Percentiles rank a stretch among this genome's conserved stretches.
Evolutionary conservation across 495 filamentous ascomycete species (phyloP).

Genomic region (Pyronema omphalodes): DNA sequence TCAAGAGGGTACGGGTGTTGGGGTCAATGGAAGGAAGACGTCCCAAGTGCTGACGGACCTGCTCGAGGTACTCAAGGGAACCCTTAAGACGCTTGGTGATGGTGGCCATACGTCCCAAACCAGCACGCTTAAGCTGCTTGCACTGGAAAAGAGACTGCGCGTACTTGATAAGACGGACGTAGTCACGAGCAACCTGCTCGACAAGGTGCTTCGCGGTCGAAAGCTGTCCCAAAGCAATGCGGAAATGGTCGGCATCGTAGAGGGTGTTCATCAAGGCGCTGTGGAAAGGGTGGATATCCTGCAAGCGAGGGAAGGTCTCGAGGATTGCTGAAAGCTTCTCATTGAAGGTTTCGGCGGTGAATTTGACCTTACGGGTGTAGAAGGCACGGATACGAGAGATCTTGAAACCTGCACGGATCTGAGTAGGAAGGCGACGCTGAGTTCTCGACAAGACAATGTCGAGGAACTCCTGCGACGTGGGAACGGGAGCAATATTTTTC

Average conservation of each 20-base stretch:
- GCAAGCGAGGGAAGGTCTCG: constrained; percentile 79
- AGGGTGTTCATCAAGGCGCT: constrained; percentile 69
- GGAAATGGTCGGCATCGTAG: constrained; percentile 96
- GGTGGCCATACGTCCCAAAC: constrained; percentile 87
- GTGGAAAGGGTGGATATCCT: constrained; percentile 95
- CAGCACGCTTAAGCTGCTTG: constrained; percentile 81
- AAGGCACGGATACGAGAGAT: constrained; percentile 91
- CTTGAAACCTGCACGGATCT: constrained; percentile 90
- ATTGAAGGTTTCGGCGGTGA: constrained; percentile 89
- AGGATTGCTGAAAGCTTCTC: constrained; percentile 83
- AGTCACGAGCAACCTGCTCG: constrained; percentile 86
- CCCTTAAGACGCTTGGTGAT: constrained; percentile 87
- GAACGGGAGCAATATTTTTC: constrained; percentile 69
- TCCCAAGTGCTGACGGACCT: constrained; percentile 92
- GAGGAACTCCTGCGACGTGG: constrained; percentile 84
- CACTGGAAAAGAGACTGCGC: constrained; percentile 90
- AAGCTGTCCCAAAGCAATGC: constrained; percentile 86
- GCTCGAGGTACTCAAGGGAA: constrained; percentile 84
- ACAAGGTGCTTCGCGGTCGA: constrained; percentile 92
- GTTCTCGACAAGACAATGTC: constrained; percentile 92
- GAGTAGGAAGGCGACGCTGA: constrained; percentile 83
- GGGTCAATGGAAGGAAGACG: constrained; percentile 96
- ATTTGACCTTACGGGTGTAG: constrained; percentile 97
- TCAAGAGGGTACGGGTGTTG: constrained; percentile 82
- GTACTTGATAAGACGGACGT: constrained; percentile 86